Evolutionary conservation across 805 yeast species (phyloP).

Genomic region (Yamadazyma akitaensis): DNA sequence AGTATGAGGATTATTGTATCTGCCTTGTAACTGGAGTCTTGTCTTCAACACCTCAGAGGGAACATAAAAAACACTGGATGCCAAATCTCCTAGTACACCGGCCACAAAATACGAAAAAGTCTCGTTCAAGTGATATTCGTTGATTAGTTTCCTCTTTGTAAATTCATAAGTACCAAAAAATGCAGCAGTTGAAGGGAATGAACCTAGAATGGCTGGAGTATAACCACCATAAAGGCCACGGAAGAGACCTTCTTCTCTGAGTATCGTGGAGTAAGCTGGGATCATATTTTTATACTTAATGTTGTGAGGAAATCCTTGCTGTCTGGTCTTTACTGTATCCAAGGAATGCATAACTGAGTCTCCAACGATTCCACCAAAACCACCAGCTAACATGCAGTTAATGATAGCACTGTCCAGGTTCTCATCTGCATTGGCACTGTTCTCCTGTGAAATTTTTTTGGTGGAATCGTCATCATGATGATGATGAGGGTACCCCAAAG

Average conservation of each 20-base stretch:
- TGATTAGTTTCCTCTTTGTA: constrained; percentile 67
- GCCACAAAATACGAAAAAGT: constrained; percentile 77
- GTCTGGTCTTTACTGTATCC: constrained; percentile 95
- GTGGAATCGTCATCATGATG: constrained; percentile 14
- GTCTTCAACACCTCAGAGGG: constrained; percentile 96
- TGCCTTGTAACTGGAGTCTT: constrained; percentile 88
- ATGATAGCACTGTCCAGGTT: constrained; percentile 40
- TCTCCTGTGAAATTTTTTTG: neutral
- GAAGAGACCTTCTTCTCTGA: constrained; percentile 76
- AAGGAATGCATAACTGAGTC: constrained; percentile 92
- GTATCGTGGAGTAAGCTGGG: constrained; percentile 72
- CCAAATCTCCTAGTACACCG: constrained; percentile 92
- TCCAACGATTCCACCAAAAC: constrained; percentile 90
- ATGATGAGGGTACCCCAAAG: constrained; percentile 29
- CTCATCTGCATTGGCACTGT: neutral
- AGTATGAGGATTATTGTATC: constrained; percentile 74
- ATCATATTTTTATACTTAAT: constrained; percentile 70
- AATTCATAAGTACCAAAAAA: constrained; percentile 90
- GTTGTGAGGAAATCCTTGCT: constrained; percentile 83
- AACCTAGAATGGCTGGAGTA: constrained; percentile 86
- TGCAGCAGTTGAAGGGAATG: constrained; percentile 91
- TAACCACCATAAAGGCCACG: constrained; percentile 92
- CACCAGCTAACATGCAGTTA: constrained; percentile 82
- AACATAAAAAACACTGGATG: constrained; percentile 83
- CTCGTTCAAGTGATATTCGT: constrained; percentile 64